phyloP scores from a whole-genome alignment of 495 filamentous ascomycete genomes.

The Aspergillus ostianus region DNA sequence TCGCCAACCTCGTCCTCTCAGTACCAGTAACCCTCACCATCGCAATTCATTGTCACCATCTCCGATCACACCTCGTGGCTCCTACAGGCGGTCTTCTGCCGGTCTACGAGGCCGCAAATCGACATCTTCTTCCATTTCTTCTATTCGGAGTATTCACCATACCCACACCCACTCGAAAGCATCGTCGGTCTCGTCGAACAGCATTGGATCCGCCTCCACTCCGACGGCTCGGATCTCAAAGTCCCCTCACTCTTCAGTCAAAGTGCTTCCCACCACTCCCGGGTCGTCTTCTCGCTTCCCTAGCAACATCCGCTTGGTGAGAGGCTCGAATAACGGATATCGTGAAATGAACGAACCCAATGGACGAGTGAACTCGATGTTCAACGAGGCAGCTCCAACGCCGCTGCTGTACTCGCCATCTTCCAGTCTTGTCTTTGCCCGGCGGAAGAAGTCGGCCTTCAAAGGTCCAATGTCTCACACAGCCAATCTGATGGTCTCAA shows the following conservation, averaged over 20 bases:
- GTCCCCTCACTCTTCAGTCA: conserved; percentile 85
- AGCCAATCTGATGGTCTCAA: conserved; percentile 41
- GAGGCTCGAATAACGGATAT: conserved; percentile 46
- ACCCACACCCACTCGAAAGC: conserved; percentile 87
- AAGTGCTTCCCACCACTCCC: conserved; percentile 90
- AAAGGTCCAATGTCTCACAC: conserved; percentile 77
- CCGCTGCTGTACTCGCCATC: conserved; percentile 49
- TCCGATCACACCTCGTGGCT: conserved; percentile 83
- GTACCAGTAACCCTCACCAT: conserved; percentile 55
- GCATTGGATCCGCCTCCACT: conserved; percentile 62
- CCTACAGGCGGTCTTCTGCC: conserved; percentile 69
- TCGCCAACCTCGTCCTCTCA: conserved; percentile 49
- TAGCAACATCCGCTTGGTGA: conserved; percentile 80
- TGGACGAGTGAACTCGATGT: conserved; percentile 31
- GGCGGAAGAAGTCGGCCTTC: conserved; percentile 83
- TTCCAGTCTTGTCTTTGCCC: conserved; percentile 80
- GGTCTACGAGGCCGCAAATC: conserved; percentile 90
- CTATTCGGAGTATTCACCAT: conserved; percentile 87
- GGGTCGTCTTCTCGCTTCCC: conserved; percentile 72
- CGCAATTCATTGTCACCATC: conserved; percentile 86
- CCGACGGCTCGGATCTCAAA: conserved; percentile 64
- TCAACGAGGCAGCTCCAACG: conserved; percentile 40
- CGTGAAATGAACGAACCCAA: conserved; percentile 28
- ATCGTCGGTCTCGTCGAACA: conserved; percentile 85
- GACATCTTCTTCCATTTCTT: conserved; percentile 92